Conservation (phyloP, 2,329 filamentous ascomycete genomes). For the Cryphonectria japonica region DNA sequence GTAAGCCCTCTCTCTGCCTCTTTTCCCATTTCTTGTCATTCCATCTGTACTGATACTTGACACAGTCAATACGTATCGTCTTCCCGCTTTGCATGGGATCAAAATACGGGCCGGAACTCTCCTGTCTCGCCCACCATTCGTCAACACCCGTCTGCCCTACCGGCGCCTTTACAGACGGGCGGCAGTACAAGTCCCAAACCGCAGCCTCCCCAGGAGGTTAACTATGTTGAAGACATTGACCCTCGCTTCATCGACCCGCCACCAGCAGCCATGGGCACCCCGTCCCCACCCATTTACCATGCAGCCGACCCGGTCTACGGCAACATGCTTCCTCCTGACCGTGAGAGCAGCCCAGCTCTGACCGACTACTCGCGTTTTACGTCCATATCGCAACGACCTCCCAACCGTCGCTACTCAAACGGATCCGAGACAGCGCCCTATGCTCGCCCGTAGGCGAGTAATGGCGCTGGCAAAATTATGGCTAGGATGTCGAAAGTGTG, state of each 20-base stretch:
- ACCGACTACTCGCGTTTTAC: background rate
- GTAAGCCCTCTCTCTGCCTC: constrained; percentile 55
- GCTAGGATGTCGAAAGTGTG: background rate
- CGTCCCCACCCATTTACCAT: background rate
- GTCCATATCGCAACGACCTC: background rate
- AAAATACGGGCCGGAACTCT: constrained; percentile 48
- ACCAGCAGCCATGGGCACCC: constrained; percentile 28
- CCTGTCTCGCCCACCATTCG: constrained; percentile 48
- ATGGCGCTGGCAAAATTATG: background rate
- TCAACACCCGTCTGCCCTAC: constrained; percentile 40
- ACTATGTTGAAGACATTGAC: constrained; percentile 75
- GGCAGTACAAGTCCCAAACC: constrained; percentile 45
- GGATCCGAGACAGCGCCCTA: background rate
- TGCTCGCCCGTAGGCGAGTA: background rate
- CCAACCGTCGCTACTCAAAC: background rate
- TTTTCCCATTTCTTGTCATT: background rate
- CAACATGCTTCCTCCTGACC: constrained; percentile 35
- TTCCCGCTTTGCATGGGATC: constrained; percentile 57
- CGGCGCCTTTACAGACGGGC: constrained; percentile 28
- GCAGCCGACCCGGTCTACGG: constrained; percentile 37
- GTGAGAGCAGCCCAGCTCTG: background rate
- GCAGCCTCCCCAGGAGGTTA: constrained; percentile 32
- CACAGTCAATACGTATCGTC: constrained; percentile 58
- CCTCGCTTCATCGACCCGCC: constrained; percentile 73
- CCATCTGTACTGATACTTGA: background rate